Percentiles rank a stretch among this genome's conserved stretches.
These are phyloP conservation scores for Stagonosporopsis rhizophila DNA, from an alignment of 2,329 filamentous ascomycete genomes.

Conservation along the genomic window DNA sequence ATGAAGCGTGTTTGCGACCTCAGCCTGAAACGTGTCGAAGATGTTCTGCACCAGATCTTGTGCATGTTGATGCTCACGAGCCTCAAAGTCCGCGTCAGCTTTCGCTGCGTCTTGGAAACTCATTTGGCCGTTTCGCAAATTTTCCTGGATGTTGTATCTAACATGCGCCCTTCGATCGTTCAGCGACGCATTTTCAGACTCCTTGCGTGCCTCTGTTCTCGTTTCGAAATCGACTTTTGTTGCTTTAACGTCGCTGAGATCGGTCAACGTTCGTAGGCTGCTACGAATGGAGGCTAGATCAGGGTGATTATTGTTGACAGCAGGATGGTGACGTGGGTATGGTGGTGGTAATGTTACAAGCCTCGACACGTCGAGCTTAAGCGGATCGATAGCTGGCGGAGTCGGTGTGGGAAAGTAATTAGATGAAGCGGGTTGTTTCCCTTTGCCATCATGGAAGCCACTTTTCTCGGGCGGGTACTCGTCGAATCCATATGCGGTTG, in stretches of 20 bases:
- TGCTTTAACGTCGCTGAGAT: constrained; percentile 73
- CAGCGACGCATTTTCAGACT: constrained; percentile 60
- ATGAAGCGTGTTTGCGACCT: constrained; percentile 84
- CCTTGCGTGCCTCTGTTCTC: constrained; percentile 62
- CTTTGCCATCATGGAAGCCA: constrained; percentile 61
- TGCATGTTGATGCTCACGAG: constrained; percentile 71
- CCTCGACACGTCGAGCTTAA: constrained; percentile 82
- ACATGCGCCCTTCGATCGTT: constrained; percentile 71
- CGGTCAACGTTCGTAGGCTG: constrained; percentile 74
- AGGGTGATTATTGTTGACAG: constrained; percentile 94
- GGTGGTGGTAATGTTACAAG: constrained; percentile 92
- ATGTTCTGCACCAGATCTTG: constrained; percentile 79
- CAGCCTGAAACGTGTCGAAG: constrained; percentile 83
- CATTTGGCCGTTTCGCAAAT: constrained; percentile 79
- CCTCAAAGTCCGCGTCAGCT: constrained; percentile 77
- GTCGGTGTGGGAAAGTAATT: constrained; percentile 44
- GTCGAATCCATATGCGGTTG: constrained; percentile 55
- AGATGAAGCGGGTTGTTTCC: constrained; percentile 51
- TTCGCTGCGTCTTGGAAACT: constrained; percentile 82
- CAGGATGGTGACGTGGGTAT: constrained; percentile 92
- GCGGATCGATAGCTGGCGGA: constrained; percentile 57
- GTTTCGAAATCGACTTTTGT: constrained; percentile 65
- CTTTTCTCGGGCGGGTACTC: constrained; percentile 72
- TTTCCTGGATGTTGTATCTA: constrained; percentile 76
- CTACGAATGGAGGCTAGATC: constrained; percentile 80